A percentile compares a stretch with the other conserved stretches of the same genome.
Conservation (phyloP, 2,329 filamentous ascomycete genomes). For the Phoma herbarum region DNA sequence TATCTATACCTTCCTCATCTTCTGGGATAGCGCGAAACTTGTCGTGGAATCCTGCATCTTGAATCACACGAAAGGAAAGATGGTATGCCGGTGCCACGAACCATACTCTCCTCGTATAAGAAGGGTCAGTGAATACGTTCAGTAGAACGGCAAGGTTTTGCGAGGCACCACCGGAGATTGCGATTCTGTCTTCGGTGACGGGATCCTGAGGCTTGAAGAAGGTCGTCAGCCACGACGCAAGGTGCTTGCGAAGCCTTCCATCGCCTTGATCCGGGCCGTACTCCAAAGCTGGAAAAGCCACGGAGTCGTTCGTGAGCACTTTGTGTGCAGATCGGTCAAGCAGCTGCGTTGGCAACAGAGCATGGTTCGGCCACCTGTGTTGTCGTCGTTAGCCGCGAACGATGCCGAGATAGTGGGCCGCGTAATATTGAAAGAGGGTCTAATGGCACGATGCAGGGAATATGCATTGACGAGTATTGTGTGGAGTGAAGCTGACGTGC, state of each 20-base stretch:
- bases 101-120: slow-evolving; percentile 79
- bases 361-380: slow-evolving; percentile 70
- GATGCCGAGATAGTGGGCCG: slow-evolving; percentile 25
- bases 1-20: slow-evolving; percentile 78
- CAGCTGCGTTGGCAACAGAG: slow-evolving; percentile 71
- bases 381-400: slow-evolving; percentile 31
- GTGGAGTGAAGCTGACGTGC: slow-evolving; percentile 36
- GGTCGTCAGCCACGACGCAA: slow-evolving; percentile 74
- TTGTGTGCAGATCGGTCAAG: slow-evolving; percentile 68
- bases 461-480: slow-evolving; percentile 13
- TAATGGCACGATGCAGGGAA: slow-evolving; percentile 13
- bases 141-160: slow-evolving; percentile 82
- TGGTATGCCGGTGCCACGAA: slow-evolving; percentile 84
- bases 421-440: slow-evolving; percentile 24
- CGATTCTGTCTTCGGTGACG: slow-evolving; percentile 69
- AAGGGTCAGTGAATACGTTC: slow-evolving; percentile 81
- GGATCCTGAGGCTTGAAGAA: slow-evolving; percentile 64
- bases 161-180: slow-evolving; percentile 84
- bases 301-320: slow-evolving; percentile 67
- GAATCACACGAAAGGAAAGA: slow-evolving; percentile 84
- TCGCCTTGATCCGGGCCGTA: slow-evolving; percentile 81
- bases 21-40: slow-evolving; percentile 76
- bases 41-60: slow-evolving; percentile 76
- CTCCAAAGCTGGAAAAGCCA: slow-evolving; percentile 71
- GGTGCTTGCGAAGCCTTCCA: slow-evolving; percentile 63